Evolutionary conservation across 176 grass and related monocot genomes (phyloP).

Genomic region (Olyra latifolia): DNA sequence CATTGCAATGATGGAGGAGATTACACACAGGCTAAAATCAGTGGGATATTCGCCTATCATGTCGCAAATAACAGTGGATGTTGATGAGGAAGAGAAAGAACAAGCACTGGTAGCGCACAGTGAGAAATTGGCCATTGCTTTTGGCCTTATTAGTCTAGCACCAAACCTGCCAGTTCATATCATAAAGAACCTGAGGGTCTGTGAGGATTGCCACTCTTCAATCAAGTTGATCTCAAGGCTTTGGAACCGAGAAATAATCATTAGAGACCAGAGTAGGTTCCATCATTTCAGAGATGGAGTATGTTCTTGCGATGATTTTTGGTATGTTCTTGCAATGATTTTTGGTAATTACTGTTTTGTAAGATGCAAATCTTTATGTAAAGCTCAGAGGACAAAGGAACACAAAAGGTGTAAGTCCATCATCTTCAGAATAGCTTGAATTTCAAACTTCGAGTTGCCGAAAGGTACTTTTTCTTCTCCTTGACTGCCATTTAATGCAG

Average conservation of each 20-base stretch:
- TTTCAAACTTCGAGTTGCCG: slow-evolving; percentile 12
- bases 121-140: slow-evolving; percentile 79
- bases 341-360: slow-evolving; percentile 42
- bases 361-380: slow-evolving; percentile 1
- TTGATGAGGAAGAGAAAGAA: slow-evolving; percentile 72
- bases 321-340: too few species aligned
- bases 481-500: not conserved
- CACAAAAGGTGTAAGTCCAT: not conserved
- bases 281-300: slow-evolving; percentile 60
- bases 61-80: slow-evolving; percentile 55
- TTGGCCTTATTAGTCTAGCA: slow-evolving; percentile 60
- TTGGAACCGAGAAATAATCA: slow-evolving; percentile 59
- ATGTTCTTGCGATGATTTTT: slow-evolving; percentile 89
- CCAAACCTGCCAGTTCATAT: slow-evolving; percentile 55
- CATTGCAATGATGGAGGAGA: slow-evolving; percentile 56
- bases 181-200: slow-evolving; percentile 76
- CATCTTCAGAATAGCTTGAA: not conserved
- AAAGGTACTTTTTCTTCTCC: slow-evolving; percentile 11
- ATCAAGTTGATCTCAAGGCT: slow-evolving; percentile 74
- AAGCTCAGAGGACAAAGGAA: not conserved
- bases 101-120: slow-evolving; percentile 57
- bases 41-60: slow-evolving; percentile 44
- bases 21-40: slow-evolving; percentile 40
- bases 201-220: slow-evolving; percentile 75
- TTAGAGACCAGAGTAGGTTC: slow-evolving; percentile 80